A percentile compares a stretch with the other conserved stretches of the same genome.
Evolutionary conservation across 2,329 filamentous ascomycete species (phyloP).

Genomic region (Xylaria digitata): DNA sequence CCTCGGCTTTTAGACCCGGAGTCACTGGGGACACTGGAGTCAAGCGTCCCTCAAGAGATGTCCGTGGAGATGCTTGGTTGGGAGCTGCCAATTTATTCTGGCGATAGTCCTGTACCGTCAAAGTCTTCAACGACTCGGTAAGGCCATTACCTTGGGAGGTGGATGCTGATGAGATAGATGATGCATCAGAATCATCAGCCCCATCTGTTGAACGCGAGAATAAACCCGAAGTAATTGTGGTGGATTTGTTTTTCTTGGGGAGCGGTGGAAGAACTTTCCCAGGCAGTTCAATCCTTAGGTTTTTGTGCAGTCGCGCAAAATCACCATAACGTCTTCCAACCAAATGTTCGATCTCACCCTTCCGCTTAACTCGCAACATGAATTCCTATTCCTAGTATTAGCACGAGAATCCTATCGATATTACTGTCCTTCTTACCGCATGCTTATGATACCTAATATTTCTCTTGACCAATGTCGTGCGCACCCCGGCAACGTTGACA

Average conservation of each 20-base stretch:
- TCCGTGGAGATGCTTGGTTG: slow-evolving; percentile 54
- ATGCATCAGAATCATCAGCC: slow-evolving; percentile 77
- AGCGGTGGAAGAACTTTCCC: slow-evolving; percentile 89
- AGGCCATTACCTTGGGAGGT: slow-evolving; percentile 59
- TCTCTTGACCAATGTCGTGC: slow-evolving; percentile 82
- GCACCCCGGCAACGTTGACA: slow-evolving; percentile 91
- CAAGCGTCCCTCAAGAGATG: slow-evolving; percentile 58
- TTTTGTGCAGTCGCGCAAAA: slow-evolving; percentile 83
- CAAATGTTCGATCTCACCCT: slow-evolving; percentile 79
- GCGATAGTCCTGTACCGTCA: slow-evolving; percentile 58
- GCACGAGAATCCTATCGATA: slow-evolving; percentile 15
- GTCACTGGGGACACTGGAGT: slow-evolving; percentile 51
- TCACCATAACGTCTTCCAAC: slow-evolving; percentile 89
- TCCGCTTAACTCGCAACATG: slow-evolving; percentile 83
- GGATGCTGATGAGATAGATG: slow-evolving; percentile 83
- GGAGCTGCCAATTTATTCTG: slow-evolving; percentile 54
- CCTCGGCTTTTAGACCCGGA: slow-evolving; percentile 48
- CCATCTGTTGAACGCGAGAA: slow-evolving; percentile 62
- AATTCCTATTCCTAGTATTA: slow-evolving; percentile 73
- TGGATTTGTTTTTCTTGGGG: slow-evolving; percentile 91
- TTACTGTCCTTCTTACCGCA: slow-evolving; percentile 68
- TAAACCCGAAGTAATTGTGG: slow-evolving; percentile 71
- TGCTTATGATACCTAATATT: slow-evolving; percentile 92
- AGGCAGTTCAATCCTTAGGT: slow-evolving; percentile 84
- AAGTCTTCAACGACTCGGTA: slow-evolving; percentile 53